phyloP scores from a whole-genome alignment of 495 filamentous ascomycete genomes.

The Penicillium psychrofluorescens region DNA sequence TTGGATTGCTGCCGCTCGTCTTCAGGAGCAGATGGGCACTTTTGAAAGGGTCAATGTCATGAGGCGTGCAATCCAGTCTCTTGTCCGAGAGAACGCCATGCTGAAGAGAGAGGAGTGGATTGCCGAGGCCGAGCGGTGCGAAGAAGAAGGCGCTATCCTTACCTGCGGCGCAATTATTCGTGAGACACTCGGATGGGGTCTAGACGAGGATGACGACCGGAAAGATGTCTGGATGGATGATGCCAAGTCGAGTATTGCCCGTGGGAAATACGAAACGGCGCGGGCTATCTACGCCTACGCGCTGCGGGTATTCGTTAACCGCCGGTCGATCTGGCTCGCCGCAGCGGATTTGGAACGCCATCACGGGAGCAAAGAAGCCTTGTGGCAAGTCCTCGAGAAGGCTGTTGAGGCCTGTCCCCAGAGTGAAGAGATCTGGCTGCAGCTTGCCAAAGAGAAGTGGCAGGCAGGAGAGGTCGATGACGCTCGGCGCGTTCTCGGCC shows the following conservation, averaged over 20 bases:
- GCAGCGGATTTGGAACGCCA: constrained; percentile 87
- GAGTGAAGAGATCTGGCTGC: constrained; percentile 89
- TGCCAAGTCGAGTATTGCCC: constrained; percentile 66
- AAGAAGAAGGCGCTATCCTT: constrained; percentile 80
- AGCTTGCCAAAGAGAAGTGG: constrained; percentile 91
- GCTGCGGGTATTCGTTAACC: constrained; percentile 76
- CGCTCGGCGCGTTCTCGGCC: constrained; percentile 71
- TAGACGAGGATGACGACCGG: constrained; percentile 95
- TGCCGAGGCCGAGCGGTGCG: constrained; percentile 85
- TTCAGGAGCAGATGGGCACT: constrained; percentile 85
- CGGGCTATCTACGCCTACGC: constrained; percentile 90
- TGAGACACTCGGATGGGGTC: constrained; percentile 85
- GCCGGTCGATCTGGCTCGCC: constrained; percentile 76
- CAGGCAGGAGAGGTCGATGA: constrained; percentile 77
- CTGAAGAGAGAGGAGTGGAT: constrained; percentile 97
- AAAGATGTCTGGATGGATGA: constrained; percentile 95
- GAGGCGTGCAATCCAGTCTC: constrained; percentile 85
- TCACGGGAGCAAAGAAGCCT: constrained; percentile 75
- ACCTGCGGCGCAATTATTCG: constrained; percentile 84
- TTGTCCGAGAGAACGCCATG: constrained; percentile 91
- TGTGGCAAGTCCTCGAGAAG: constrained; percentile 82
- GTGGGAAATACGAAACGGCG: constrained; percentile 80
- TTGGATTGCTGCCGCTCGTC: constrained; percentile 88
- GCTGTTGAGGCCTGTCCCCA: constrained; percentile 88
- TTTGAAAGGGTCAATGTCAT: constrained; percentile 77